Evolutionary conservation across 2,329 filamentous ascomycete species (phyloP).

Genomic region (Fusarium redolens): DNA sequence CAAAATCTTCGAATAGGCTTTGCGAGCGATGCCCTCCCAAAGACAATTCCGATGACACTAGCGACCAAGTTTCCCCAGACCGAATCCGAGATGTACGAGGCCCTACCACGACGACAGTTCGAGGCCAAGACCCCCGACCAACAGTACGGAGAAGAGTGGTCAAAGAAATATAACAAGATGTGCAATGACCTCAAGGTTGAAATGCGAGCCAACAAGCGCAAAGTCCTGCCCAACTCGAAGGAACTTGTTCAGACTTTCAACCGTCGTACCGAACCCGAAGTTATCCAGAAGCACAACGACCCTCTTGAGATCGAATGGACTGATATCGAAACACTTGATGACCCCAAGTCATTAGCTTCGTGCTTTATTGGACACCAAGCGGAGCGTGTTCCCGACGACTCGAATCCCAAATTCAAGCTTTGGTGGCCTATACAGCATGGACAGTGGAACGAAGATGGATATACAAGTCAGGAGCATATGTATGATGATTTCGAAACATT

Average conservation of each 20-base stretch:
- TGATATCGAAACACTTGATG: slow-evolving; percentile 74
- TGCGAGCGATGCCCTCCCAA: slow-evolving; percentile 94
- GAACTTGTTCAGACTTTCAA: slow-evolving; percentile 97
- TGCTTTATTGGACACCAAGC: slow-evolving; percentile 87
- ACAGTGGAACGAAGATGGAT: slow-evolving; percentile 91
- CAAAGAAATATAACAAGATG: slow-evolving; percentile 82
- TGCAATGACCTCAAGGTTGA: slow-evolving; percentile 87
- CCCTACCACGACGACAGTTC: slow-evolving; percentile 77
- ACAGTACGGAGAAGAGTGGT: slow-evolving; percentile 86
- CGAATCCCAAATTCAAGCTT: slow-evolving; percentile 87
- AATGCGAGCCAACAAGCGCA: slow-evolving; percentile 93
- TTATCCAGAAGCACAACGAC: slow-evolving; percentile 95
- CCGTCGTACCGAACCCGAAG: slow-evolving; percentile 81
- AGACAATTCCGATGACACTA: slow-evolving; percentile 92
- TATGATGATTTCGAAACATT: slow-evolving; percentile 90
- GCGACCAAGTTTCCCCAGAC: slow-evolving; percentile 81
- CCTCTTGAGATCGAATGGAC: slow-evolving; percentile 96
- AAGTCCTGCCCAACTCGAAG: slow-evolving; percentile 96
- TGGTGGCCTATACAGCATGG: slow-evolving; percentile 92
- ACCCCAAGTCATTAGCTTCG: slow-evolving; percentile 68
- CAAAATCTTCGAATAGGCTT: slow-evolving; percentile 95
- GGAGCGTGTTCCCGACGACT: slow-evolving; percentile 87
- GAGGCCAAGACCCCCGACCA: slow-evolving; percentile 75
- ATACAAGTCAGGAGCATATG: slow-evolving; percentile 80
- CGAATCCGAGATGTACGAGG: slow-evolving; percentile 85